A percentile compares a stretch with the other conserved stretches of the same genome.
These are phyloP conservation scores for Gossypium ekmanianum DNA, from an alignment of 345 rosid genomes.

Conservation along the genomic window DNA sequence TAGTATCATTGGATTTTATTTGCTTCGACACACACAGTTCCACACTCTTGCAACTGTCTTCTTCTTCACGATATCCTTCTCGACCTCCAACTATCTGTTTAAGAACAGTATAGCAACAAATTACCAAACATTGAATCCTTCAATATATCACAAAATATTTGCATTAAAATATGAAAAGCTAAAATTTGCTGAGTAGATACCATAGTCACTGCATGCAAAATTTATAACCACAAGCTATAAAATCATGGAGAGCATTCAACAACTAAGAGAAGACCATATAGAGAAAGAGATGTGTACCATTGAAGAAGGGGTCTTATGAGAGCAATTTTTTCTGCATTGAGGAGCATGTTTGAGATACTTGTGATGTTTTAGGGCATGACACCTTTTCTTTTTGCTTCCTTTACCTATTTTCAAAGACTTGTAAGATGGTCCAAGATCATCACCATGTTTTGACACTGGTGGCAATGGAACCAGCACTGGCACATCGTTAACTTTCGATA, in stretches of 20 bases:
- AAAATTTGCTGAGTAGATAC: neutral
- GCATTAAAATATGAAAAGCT: too few relatives aligned
- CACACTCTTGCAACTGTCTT: conserved; percentile 32
- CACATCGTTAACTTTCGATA: conserved; percentile 53
- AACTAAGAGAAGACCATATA: neutral
- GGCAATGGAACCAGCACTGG: conserved; percentile 2
- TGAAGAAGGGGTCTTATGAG: conserved; percentile 40
- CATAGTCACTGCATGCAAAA: neutral
- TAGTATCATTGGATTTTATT: conserved; percentile 40
- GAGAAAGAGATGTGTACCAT: conserved; percentile 42
- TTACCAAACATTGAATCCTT: too few relatives aligned
- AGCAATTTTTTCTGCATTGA: conserved; percentile 42
- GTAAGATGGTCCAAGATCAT: conserved; percentile 27
- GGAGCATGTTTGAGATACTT: conserved; percentile 50
- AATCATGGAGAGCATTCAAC: neutral
- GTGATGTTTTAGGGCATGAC: conserved; percentile 39
- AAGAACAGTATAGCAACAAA: conserved; percentile 25
- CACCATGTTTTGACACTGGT: conserved; percentile 25
- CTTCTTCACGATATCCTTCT: conserved; percentile 34
- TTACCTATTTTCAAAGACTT: conserved; percentile 43
- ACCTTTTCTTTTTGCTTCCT: conserved; percentile 45
- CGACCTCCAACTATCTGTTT: conserved; percentile 37
- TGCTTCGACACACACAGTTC: conserved; percentile 26
- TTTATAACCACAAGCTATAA: neutral
- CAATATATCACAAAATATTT: too few relatives aligned